Conservation (phyloP, 345 rosid genomes). For the Salix purpurea region DNA sequence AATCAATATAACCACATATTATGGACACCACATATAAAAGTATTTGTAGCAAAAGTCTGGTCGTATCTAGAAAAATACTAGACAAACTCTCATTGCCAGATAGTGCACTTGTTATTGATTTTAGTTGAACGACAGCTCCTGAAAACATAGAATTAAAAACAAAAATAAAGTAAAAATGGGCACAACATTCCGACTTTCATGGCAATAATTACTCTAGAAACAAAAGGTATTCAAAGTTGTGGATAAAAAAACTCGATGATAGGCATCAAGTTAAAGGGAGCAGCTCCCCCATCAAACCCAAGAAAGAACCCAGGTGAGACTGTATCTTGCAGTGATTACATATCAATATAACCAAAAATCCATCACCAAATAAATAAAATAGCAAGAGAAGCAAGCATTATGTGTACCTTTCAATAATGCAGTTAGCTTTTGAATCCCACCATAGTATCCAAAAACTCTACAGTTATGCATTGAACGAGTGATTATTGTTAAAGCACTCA, state of each 20-base stretch:
- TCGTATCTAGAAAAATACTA: slow-evolving; percentile 36
- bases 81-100: slow-evolving; percentile 50
- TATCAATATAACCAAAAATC: slow-evolving; percentile 2
- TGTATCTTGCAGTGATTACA: background rate
- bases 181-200: background rate
- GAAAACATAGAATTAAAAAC: slow-evolving; percentile 16
- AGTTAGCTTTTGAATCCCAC: slow-evolving; percentile 65
- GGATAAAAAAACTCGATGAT: background rate
- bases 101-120: slow-evolving; percentile 44
- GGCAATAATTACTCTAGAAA: background rate
- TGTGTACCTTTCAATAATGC: slow-evolving; percentile 63
- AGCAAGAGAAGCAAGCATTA: background rate
- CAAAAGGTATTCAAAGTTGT: background rate
- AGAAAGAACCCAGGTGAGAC: background rate
- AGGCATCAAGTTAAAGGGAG: background rate
- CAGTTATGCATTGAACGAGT: slow-evolving; percentile 70
- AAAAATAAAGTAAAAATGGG: slow-evolving; percentile 4
- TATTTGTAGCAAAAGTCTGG: slow-evolving; percentile 39
- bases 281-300: background rate
- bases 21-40: slow-evolving; percentile 56
- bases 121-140: slow-evolving; percentile 70
- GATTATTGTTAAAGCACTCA: slow-evolving; percentile 55
- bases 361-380: background rate
- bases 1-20: slow-evolving; percentile 45
- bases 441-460: slow-evolving; percentile 57